Base-by-base conservation (phyloP, 208 protist genomes). In the Naegleria lovaniensis region DNA sequence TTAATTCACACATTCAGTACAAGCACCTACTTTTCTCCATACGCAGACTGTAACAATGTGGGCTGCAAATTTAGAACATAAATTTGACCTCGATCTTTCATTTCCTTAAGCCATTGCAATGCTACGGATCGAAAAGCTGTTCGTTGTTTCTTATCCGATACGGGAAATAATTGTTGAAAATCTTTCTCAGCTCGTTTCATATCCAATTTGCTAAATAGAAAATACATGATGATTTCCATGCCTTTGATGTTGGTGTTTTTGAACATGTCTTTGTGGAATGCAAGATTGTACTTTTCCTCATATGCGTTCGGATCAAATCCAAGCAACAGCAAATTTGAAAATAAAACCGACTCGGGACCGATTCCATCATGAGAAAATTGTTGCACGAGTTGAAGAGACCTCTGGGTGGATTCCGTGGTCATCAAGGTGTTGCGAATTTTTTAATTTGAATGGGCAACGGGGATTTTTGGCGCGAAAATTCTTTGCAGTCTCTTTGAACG, bases 201-300 rank as follows among this genome's bases (percentile, higher is more conserved):
- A 16, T 88, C 85, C 41, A 88, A 58, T 58, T 88, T 48, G 16
- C 33, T 5, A 29, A 88, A 58, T 38, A 88, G 13, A 58, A 59
- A 88, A 58, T 88, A 36, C 19, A 58, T 58, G 5, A 88, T 58
- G 38, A 88, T 58, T 58, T 88, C 85, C 85, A 88, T 88, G 15
- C 41, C 85, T 88, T 36, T 88, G 36, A 88, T 39, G n/a, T 88
- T 88, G 15, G 85, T 25, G 9, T 29, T 58, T 58, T 88, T 88
- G n/a, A 88, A 88, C 41, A 88, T 52, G 39, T 88, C 85, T 38
- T 88, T 88, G 41, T 88, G 39, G 41, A 88, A 88, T n/a, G 43
- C 4, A 6, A 88, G 33, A 7, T 58, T 51, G 38, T 88, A 58
- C 55, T 67, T 67, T 39, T 48, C 6, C 19, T 88, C 85, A 58